These are phyloP conservation scores for Phialemoniopsis sp. DNA, from an alignment of 2,329 filamentous ascomycete genomes.

Conservation along the genomic window DNA sequence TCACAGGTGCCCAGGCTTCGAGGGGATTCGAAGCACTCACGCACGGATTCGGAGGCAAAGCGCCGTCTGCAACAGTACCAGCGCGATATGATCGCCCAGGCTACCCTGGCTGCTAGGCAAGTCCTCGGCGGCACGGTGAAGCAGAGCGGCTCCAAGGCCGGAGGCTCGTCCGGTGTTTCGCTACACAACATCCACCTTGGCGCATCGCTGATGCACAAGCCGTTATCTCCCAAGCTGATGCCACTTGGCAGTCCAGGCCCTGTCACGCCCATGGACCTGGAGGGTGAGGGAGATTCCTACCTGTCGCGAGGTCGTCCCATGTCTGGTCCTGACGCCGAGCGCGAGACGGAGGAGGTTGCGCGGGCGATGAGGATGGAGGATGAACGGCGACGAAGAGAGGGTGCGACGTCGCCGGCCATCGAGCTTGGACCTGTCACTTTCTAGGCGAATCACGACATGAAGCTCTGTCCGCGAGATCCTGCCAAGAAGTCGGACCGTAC, in stretches of 20 bases:
- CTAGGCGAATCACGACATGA: neutral
- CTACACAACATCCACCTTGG: constrained; percentile 32
- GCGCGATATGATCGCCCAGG: constrained; percentile 57
- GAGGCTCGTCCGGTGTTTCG: constrained; percentile 17
- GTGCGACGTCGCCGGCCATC: neutral
- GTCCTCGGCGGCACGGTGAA: constrained; percentile 19
- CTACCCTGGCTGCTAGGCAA: constrained; percentile 37
- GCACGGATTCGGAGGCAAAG: constrained; percentile 42
- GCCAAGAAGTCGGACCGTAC: no score
- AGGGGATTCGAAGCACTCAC: constrained; percentile 19
- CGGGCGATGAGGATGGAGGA: constrained; percentile 25
- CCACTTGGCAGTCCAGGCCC: constrained; percentile 56
- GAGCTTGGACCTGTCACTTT: neutral
- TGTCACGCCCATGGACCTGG: constrained; percentile 58
- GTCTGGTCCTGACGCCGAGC: constrained; percentile 10
- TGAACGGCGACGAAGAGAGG: constrained; percentile 7
- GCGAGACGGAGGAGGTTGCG: constrained; percentile 19
- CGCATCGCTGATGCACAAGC: constrained; percentile 33
- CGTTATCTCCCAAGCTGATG: constrained; percentile 42
- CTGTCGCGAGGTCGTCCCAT: constrained; percentile 18
- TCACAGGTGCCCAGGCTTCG: constrained; percentile 22
- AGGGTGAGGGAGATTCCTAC: constrained; percentile 34
- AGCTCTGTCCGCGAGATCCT: no score
- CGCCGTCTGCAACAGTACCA: constrained; percentile 54
- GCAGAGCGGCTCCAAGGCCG: constrained; percentile 11